Conservation (phyloP, 352 stramenopile genomes). For the Phytophthora syringae region DNA sequence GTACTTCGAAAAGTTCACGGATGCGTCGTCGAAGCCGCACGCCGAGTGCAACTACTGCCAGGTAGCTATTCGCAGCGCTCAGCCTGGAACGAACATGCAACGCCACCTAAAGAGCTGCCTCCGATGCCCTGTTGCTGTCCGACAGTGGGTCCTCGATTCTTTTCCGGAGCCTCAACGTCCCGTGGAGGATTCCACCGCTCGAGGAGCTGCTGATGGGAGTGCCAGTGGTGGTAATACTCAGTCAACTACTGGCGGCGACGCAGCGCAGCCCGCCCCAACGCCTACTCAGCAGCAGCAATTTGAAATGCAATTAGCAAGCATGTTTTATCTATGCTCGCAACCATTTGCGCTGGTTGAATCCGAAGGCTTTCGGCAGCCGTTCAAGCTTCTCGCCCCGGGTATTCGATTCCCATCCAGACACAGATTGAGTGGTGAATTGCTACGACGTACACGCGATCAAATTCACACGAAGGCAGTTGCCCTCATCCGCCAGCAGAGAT, state of each 20-base stretch:
- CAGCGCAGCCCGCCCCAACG: not conserved
- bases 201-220: not conserved
- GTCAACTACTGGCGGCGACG: not conserved
- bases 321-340: constrained; percentile 6
- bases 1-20: too few relatives aligned
- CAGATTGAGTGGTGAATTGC: not conserved
- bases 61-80: not conserved
- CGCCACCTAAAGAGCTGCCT: not conserved
- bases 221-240: not conserved
- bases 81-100: not conserved
- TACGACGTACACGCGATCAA: constrained; percentile 6
- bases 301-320: not conserved
- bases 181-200: not conserved
- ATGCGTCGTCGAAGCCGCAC: too few relatives aligned
- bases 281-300: constrained; percentile 12
- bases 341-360: constrained; percentile 13
- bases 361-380: not conserved
- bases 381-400: constrained; percentile 1
- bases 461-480: not conserved
- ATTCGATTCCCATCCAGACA: constrained; percentile 3
- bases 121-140: not conserved
- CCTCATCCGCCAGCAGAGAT: not conserved
- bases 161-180: not conserved
- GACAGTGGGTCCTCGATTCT: not conserved
- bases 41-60: too few relatives aligned